Evolutionary conservation across 148 eudicot genomes (phyloP).

Genomic region (Bassia scoparia): DNA sequence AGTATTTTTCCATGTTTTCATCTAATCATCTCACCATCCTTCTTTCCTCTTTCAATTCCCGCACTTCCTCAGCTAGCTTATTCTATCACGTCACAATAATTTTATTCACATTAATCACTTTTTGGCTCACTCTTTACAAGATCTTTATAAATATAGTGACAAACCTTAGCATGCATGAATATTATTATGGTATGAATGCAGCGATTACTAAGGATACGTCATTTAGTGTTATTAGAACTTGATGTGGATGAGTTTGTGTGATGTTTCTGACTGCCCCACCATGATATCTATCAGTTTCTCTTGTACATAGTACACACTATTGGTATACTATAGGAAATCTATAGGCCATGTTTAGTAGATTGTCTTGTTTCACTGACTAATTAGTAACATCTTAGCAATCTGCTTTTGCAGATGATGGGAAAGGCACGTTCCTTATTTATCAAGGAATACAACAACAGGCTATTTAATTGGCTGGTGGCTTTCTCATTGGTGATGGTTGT

Average conservation of each 20-base stretch:
- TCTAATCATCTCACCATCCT: too few species aligned
- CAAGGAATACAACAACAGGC: conserved; percentile 91
- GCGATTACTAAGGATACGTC: not conserved
- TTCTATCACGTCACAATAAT: too few species aligned
- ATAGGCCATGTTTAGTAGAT: not conserved
- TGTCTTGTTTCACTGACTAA: not conserved
- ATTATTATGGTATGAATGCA: too few species aligned
- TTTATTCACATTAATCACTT: too few species aligned
- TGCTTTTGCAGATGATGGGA: conserved; percentile 77
- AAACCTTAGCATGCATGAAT: too few species aligned
- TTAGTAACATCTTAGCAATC: conserved; percentile 8
- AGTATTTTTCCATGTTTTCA: too few species aligned
- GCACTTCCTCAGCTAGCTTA: too few species aligned
- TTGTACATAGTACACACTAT: too few species aligned
- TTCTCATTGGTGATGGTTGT: conserved; percentile 94
- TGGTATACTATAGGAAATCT: not conserved
- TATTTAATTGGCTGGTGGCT: conserved; percentile 94
- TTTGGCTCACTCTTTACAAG: too few species aligned
- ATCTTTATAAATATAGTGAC: too few species aligned
- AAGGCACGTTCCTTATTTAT: conserved; percentile 77
- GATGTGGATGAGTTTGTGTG: not conserved
- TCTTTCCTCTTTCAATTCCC: too few species aligned
- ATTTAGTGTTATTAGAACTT: not conserved
- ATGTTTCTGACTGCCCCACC: not conserved
- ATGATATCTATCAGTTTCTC: not conserved